Conservation (phyloP, 2,329 filamentous ascomycete genomes). For the Chaetomium sp. region DNA sequence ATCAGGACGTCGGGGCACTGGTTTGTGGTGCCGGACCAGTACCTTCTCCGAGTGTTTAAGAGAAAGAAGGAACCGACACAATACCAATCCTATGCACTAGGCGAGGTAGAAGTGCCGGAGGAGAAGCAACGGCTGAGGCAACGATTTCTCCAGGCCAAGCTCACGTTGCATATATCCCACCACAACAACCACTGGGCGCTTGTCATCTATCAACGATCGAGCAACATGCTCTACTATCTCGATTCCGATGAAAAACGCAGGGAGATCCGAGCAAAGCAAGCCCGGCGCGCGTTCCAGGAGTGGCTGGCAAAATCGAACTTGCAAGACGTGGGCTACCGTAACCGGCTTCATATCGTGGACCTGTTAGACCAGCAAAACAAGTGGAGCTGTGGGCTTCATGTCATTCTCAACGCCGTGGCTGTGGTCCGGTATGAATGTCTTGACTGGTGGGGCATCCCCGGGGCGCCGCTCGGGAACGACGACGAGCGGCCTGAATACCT, state of each 20-base stretch:
- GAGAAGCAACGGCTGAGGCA: neutral
- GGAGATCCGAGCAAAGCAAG: neutral
- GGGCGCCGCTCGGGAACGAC: neutral
- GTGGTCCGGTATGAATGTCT: slow-evolving; percentile 14
- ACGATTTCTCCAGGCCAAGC: neutral
- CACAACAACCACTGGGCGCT: slow-evolving; percentile 7
- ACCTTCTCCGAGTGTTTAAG: neutral
- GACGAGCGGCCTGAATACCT: no score
- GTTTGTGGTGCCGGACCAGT: neutral
- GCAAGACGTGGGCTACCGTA: no score
- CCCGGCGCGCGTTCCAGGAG: neutral
- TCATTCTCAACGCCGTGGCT: slow-evolving; percentile 10
- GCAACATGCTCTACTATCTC: neutral
- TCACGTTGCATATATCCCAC: slow-evolving; percentile 9
- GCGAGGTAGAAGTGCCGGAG: neutral
- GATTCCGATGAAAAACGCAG: neutral
- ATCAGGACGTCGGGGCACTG: neutral
- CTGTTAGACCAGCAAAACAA: neutral
- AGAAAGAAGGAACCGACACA: no score
- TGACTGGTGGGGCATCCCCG: slow-evolving; percentile 6
- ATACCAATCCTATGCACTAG: no score
- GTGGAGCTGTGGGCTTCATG: slow-evolving; percentile 15
- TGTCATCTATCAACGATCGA: slow-evolving; percentile 4
- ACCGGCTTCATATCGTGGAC: no score
- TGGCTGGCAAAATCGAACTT: neutral